Evolutionary conservation across 2,329 filamentous ascomycete species (phyloP).

Genomic region (Thelonectria olida): DNA sequence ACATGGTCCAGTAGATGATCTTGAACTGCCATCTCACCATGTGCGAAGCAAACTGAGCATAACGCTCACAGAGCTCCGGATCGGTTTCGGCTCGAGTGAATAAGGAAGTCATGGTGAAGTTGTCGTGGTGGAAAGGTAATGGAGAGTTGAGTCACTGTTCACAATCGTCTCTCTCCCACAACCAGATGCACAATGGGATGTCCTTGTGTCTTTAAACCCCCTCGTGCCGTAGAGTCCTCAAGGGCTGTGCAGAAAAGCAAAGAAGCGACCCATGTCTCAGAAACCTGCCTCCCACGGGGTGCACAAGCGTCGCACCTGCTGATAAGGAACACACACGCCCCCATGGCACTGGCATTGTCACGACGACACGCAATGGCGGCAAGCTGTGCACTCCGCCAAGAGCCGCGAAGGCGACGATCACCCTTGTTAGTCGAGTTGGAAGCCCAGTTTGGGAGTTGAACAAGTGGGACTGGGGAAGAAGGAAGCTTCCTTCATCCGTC

Average conservation of each 20-base stretch:
- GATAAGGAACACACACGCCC: conserved; percentile 14
- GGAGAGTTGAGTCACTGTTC: not conserved
- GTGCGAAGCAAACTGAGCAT: conserved; percentile 56
- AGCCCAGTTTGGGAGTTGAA: not conserved
- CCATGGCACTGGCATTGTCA: conserved; percentile 18
- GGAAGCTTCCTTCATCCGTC: conserved; percentile 7
- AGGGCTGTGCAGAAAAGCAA: conserved; percentile 13
- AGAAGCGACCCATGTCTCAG: conserved; percentile 14
- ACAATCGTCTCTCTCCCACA: not conserved
- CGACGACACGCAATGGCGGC: conserved; percentile 37
- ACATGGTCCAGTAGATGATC: conserved; percentile 57
- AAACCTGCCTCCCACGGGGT: conserved; percentile 7
- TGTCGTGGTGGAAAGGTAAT: not conserved
- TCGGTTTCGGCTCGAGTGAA: conserved; percentile 26
- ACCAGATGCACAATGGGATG: conserved; percentile 1
- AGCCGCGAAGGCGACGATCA: conserved; percentile 32
- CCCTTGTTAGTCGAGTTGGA: conserved; percentile 30
- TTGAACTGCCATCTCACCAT: conserved; percentile 55
- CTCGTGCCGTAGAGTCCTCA: not conserved
- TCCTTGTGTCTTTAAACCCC: conserved; percentile 16
- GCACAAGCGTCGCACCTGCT: conserved; percentile 18
- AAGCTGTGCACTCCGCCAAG: conserved; percentile 36
- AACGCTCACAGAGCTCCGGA: conserved; percentile 47
- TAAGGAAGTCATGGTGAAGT: conserved; percentile 29
- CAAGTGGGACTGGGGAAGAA: conserved; percentile 16